Evolutionary conservation across 768 basidiomycete genomes (phyloP).

Genomic region (Hygrocybe coccinea): DNA sequence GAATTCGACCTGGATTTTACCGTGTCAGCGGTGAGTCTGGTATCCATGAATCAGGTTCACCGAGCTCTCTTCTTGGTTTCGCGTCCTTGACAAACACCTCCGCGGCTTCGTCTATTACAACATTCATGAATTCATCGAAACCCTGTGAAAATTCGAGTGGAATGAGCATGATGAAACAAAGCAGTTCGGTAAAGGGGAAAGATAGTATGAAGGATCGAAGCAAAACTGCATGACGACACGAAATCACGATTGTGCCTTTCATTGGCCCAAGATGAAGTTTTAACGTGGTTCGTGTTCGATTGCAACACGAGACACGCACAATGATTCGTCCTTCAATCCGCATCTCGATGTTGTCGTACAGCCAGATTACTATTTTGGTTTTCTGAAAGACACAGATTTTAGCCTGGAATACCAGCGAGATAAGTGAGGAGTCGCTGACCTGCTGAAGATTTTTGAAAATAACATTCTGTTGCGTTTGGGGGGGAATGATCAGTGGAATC

Average conservation of each 20-base stretch:
- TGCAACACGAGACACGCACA: slow-evolving; percentile 51
- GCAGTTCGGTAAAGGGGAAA: slow-evolving; percentile 11
- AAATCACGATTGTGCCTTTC: slow-evolving; percentile 5
- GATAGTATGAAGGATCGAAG: background rate
- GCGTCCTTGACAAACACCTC: slow-evolving; percentile 90
- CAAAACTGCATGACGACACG: slow-evolving; percentile 2
- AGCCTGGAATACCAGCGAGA: slow-evolving; percentile 11
- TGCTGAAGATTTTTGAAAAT: slow-evolving; percentile 98
- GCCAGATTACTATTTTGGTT: slow-evolving; percentile 85
- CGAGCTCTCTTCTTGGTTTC: slow-evolving; percentile 79
- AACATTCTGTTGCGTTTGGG: slow-evolving; percentile 67
- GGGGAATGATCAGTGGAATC: slow-evolving; percentile 2
- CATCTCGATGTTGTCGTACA: slow-evolving; percentile 96
- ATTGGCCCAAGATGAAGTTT: slow-evolving; percentile 28
- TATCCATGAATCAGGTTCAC: slow-evolving; percentile 39
- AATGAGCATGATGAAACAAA: slow-evolving; percentile 17
- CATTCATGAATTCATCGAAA: slow-evolving; percentile 99
- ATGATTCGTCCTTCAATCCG: slow-evolving; percentile 93
- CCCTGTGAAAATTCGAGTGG: slow-evolving; percentile 52
- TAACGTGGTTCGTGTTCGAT: slow-evolving; percentile 33
- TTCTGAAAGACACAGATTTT: slow-evolving; percentile 44
- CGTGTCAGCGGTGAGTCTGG: background rate
- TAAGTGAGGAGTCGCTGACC: slow-evolving; percentile 32
- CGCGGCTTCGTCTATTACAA: slow-evolving; percentile 88
- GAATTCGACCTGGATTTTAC: slow-evolving; percentile 68